Conservation (phyloP, 1,139 yeast genomes). For the Diutina rugosa region DNA sequence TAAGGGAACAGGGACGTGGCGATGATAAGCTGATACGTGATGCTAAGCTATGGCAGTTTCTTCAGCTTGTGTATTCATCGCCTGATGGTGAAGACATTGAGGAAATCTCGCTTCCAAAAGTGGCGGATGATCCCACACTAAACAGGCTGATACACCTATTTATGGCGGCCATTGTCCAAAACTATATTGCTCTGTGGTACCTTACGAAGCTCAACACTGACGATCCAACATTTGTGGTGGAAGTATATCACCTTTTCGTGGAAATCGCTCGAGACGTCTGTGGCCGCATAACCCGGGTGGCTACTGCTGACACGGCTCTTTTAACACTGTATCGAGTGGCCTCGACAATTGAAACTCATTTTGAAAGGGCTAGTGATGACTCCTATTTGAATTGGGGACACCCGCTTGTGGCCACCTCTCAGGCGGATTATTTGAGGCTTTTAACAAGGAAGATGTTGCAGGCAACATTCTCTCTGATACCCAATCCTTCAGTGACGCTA, state of each 20-base stretch:
- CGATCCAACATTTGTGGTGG: constrained; percentile 20
- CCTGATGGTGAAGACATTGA: not conserved
- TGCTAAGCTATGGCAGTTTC: not conserved
- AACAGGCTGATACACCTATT: constrained; percentile 27
- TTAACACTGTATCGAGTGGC: constrained; percentile 8
- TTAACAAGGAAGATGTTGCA: constrained; percentile 13
- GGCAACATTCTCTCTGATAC: constrained; percentile 9
- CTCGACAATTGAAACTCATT: constrained; percentile 6
- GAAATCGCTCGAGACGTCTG: not conserved
- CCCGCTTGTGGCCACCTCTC: not conserved
- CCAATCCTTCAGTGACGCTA: constrained; percentile 12
- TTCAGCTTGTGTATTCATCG: not conserved
- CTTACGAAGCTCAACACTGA: constrained; percentile 24
- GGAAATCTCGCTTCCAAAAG: not conserved
- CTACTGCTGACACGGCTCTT: not conserved
- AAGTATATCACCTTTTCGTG: constrained; percentile 11
- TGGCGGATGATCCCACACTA: constrained; percentile 6
- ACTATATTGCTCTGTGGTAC: constrained; percentile 29
- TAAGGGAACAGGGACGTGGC: not conserved
- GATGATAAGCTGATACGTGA: not conserved
- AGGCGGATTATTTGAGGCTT: constrained; percentile 14
- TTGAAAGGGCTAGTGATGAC: constrained; percentile 4
- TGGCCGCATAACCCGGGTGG: constrained; percentile 9
- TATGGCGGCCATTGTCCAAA: constrained; percentile 19
- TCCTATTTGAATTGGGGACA: not conserved